Conservation (phyloP, 352 stramenopile genomes). For the Phytopythium chamaehyphon region DNA sequence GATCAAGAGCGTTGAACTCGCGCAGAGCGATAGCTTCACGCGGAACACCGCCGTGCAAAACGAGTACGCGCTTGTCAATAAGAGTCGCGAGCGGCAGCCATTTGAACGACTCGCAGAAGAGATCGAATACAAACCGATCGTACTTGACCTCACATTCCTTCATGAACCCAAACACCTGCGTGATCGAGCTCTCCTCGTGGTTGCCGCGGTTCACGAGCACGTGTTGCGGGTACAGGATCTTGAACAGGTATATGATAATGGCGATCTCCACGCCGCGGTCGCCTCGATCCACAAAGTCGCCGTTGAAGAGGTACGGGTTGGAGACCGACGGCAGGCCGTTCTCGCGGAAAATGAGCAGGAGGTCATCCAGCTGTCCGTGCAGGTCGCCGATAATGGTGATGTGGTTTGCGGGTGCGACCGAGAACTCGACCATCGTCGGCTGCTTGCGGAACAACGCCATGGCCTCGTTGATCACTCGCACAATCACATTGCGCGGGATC, state of each 20-base stretch:
- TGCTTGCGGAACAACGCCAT: constrained; percentile 45
- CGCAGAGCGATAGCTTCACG: constrained; percentile 52
- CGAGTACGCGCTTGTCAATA: constrained; percentile 69
- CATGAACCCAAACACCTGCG: constrained; percentile 86
- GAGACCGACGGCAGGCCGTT: constrained; percentile 69
- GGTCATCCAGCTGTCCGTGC: constrained; percentile 82
- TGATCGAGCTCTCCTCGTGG: constrained; percentile 85
- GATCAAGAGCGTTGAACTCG: constrained; percentile 59
- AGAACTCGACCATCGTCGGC: constrained; percentile 66
- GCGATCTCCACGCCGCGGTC: constrained; percentile 77
- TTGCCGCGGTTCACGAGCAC: constrained; percentile 84
- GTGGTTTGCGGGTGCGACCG: constrained; percentile 65
- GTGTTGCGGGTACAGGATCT: constrained; percentile 66
- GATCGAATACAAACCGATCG: constrained; percentile 69
- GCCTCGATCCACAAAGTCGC: constrained; percentile 81
- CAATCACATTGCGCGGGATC: constrained; percentile 70
- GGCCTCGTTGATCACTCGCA: constrained; percentile 65
- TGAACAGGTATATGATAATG: constrained; percentile 80
- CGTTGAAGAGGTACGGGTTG: constrained; percentile 88
- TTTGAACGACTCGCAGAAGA: constrained; percentile 81
- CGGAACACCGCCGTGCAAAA: constrained; percentile 73
- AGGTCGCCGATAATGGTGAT: constrained; percentile 81
- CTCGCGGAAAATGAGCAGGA: constrained; percentile 79
- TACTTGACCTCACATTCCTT: constrained; percentile 85
- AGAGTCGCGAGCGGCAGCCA: constrained; percentile 72